phyloP scores from a whole-genome alignment of 805 yeast genomes.

The Candida patagonica region DNA sequence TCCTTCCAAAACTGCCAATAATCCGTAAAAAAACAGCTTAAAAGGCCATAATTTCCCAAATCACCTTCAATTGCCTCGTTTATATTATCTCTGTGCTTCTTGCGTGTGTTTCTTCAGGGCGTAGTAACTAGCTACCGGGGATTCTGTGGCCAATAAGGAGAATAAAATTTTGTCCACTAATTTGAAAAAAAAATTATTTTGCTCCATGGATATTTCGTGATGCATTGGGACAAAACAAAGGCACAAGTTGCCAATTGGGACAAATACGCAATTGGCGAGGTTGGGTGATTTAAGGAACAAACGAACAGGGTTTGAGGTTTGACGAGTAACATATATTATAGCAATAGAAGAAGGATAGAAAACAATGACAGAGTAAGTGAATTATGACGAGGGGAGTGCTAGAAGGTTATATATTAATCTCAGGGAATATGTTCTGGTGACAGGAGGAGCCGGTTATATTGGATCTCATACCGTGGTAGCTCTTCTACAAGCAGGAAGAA shows the following conservation, averaged over 20 bases:
- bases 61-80: background rate
- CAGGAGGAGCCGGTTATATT: slow-evolving; percentile 84
- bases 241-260: too few relatives aligned
- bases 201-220: background rate
- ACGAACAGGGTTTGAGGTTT: too few relatives aligned
- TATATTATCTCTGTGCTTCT: background rate
- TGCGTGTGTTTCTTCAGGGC: background rate
- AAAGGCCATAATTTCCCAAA: background rate
- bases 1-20: background rate
- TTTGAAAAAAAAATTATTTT: background rate
- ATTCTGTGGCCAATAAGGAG: background rate
- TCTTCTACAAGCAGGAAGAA: slow-evolving; percentile 49
- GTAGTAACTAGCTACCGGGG: background rate
- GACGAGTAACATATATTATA: too few relatives aligned
- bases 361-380: too few relatives aligned
- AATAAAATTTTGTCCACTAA: background rate
- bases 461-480: slow-evolving; percentile 73
- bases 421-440: slow-evolving; percentile 46
- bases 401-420: too few relatives aligned
- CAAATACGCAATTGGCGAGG: too few relatives aligned
- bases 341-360: too few relatives aligned
- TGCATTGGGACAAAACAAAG: too few relatives aligned
- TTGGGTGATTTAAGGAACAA: too few relatives aligned
- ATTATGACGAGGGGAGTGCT: too few relatives aligned
- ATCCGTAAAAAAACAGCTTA: slow-evolving; percentile 1